phyloP scores from a whole-genome alignment of 495 filamentous ascomycete genomes.

The Aspergillus haitiensis region DNA sequence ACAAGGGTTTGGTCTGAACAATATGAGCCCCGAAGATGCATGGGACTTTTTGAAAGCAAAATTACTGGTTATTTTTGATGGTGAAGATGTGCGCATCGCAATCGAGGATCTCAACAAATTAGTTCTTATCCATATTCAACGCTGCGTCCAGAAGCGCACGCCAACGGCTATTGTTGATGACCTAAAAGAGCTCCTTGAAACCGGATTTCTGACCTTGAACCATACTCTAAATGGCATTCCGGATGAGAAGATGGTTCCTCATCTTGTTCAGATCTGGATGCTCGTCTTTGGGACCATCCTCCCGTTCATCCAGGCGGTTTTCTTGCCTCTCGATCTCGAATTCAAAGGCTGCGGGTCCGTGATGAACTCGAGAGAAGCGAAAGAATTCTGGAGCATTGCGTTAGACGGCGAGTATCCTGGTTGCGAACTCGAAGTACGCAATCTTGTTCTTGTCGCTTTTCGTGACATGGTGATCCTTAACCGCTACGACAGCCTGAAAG shows the following conservation, averaged over 20 bases:
- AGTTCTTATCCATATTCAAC: constrained; percentile 76
- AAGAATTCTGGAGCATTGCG: constrained; percentile 79
- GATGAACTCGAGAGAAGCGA: constrained; percentile 71
- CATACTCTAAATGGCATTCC: constrained; percentile 71
- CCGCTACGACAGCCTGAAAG: constrained; percentile 79
- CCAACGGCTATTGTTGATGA: constrained; percentile 75
- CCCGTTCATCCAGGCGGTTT: constrained; percentile 94
- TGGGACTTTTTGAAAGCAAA: constrained; percentile 94
- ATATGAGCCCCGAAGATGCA: constrained; percentile 85
- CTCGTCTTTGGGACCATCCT: constrained; percentile 85
- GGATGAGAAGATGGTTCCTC: constrained; percentile 80
- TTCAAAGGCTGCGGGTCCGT: constrained; percentile 81
- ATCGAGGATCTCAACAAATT: constrained; percentile 94
- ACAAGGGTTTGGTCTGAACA: constrained; percentile 69
- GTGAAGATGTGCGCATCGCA: constrained; percentile 82
- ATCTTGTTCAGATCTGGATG: constrained; percentile 91
- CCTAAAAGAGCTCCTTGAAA: constrained; percentile 72
- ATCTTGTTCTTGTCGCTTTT: constrained; percentile 85
- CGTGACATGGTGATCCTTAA: constrained; percentile 85
- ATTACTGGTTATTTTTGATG: constrained; percentile 88
- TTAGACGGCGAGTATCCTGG: constrained; percentile 30
- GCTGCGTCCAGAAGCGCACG: constrained; percentile 66
- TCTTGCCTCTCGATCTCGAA: constrained; percentile 90
- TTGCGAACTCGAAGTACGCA: constrained; percentile 76
- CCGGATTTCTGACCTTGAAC: constrained; percentile 84